Conservation (phyloP, 176 grass and related monocot genomes). For the Olyra latifolia region DNA sequence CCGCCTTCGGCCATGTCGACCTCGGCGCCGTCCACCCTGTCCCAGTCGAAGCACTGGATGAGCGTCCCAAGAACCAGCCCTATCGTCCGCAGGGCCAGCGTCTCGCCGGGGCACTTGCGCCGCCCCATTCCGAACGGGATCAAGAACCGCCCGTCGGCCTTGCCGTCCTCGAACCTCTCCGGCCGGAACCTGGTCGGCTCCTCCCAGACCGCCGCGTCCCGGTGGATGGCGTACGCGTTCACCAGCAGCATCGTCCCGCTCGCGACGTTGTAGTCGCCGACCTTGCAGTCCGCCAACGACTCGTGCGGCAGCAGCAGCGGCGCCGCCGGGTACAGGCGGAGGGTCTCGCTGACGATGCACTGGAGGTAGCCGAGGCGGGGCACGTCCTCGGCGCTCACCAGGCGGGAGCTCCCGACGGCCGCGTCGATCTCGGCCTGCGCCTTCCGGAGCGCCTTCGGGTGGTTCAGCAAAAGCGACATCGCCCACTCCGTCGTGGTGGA, state of each 20-base stretch:
- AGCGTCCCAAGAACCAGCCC: slow-evolving; percentile 47
- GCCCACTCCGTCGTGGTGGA: slow-evolving; percentile 58
- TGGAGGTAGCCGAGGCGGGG: slow-evolving; percentile 47
- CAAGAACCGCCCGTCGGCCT: slow-evolving; percentile 21
- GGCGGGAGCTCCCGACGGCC: slow-evolving; percentile 28
- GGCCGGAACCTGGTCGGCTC: slow-evolving; percentile 42
- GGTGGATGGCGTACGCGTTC: slow-evolving; percentile 65
- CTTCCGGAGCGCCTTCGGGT: slow-evolving; percentile 45
- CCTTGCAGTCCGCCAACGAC: slow-evolving; percentile 44
- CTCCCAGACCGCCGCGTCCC: slow-evolving; percentile 54
- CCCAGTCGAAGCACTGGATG: slow-evolving; percentile 79
- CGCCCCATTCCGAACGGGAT: slow-evolving; percentile 74
- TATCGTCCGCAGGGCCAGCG: slow-evolving; percentile 43
- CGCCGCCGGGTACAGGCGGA: slow-evolving; percentile 57
- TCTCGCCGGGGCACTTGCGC: slow-evolving; percentile 62
- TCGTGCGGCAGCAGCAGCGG: slow-evolving; percentile 69
- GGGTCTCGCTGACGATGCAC: slow-evolving; percentile 59
- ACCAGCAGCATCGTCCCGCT: slow-evolving; percentile 50
- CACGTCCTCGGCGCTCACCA: slow-evolving; percentile 48
- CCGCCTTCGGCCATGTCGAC: slow-evolving; percentile 52
- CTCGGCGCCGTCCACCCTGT: slow-evolving; percentile 19
- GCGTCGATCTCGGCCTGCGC: slow-evolving; percentile 55
- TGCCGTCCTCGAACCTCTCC: slow-evolving; percentile 52
- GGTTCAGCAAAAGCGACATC: slow-evolving; percentile 63
- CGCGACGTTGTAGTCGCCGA: slow-evolving; percentile 65